Percentiles rank a stretch among this genome's conserved stretches.
Conservation (phyloP, 2,329 filamentous ascomycete genomes). For the Blastomyces silverae region DNA sequence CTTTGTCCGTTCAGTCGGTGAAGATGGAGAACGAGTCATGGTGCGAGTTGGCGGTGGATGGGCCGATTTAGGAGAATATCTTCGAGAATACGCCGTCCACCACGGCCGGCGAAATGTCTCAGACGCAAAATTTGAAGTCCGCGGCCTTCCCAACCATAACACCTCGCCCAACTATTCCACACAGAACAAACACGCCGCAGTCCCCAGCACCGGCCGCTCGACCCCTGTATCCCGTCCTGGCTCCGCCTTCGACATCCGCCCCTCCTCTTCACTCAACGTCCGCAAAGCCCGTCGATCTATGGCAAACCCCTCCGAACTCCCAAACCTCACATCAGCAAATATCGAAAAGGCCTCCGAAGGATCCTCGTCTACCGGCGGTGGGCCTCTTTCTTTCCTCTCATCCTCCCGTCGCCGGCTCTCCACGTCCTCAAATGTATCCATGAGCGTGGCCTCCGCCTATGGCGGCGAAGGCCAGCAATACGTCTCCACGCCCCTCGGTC, state of each 20-base stretch:
- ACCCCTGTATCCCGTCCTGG: slow-evolving; percentile 34
- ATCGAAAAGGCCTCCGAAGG: slow-evolving; percentile 28
- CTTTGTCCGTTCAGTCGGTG: slow-evolving; percentile 86
- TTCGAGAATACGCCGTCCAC: slow-evolving; percentile 87
- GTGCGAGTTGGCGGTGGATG: slow-evolving; percentile 97
- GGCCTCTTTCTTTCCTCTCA: slow-evolving; percentile 28
- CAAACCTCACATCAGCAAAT: slow-evolving; percentile 26
- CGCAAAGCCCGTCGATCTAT: slow-evolving; percentile 36
- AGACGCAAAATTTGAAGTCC: slow-evolving; percentile 51
- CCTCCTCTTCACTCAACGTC: slow-evolving; percentile 36
- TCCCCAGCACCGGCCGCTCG: slow-evolving; percentile 26
- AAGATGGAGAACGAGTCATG: slow-evolving; percentile 89
- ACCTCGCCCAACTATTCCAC: slow-evolving; percentile 21
- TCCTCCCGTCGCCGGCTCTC: slow-evolving; percentile 32
- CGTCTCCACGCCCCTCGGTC: slow-evolving; percentile 38
- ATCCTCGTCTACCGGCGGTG: slow-evolving; percentile 17
- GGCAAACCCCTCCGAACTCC: slow-evolving; percentile 28
- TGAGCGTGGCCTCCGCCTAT: slow-evolving; percentile 28
- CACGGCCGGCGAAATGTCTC: slow-evolving; percentile 66
- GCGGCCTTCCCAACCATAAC: slow-evolving; percentile 39
- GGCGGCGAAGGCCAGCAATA: slow-evolving; percentile 26
- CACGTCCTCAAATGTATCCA: slow-evolving; percentile 35
- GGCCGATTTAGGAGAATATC: slow-evolving; percentile 91
- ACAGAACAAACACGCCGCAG: slow-evolving; percentile 15
- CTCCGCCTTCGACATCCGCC: slow-evolving; percentile 34